These are phyloP conservation scores for Neurospora sp. DNA, from an alignment of 495 filamentous ascomycete species.

Conservation along the genomic window DNA sequence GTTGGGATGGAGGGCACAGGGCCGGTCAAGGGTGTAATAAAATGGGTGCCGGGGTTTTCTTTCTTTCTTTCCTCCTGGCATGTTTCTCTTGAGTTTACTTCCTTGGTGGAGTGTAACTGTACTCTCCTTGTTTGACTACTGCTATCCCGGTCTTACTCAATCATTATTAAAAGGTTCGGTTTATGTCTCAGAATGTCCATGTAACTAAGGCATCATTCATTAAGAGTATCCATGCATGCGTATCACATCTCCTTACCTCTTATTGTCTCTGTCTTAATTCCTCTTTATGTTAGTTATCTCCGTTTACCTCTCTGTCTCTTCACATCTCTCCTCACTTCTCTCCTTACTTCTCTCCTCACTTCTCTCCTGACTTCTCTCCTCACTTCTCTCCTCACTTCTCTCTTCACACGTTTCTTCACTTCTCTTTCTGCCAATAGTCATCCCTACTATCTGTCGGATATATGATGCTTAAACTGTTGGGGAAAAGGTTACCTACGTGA, in stretches of 20 bases:
- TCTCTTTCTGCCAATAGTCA: no score
- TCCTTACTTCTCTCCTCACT: neutral
- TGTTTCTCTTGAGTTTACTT: neutral
- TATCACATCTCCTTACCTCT: neutral
- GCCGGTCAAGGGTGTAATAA: neutral
- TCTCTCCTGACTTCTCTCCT: neutral
- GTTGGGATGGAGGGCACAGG: neutral
- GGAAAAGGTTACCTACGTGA: no score
- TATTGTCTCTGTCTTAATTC: no score
- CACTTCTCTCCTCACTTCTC: neutral
- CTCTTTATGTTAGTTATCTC: no score
- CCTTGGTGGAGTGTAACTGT: neutral
- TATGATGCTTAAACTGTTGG: no score
- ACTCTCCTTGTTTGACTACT: neutral
- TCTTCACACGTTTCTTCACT: no score
- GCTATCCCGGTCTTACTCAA: neutral
- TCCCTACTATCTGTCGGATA: no score
- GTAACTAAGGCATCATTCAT: neutral
- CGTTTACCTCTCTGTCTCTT: neutral
- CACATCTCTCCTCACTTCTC: neutral
- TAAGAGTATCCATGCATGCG: neutral
- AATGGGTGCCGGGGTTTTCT: neutral
- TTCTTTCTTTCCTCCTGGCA: neutral
- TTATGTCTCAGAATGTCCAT: neutral
- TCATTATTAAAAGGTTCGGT: neutral